Evolutionary conservation across 805 yeast genomes (phyloP), one percentile per base, ranked within the genome.

Genomic region (Dipodascopsis uninucleata): DNA sequence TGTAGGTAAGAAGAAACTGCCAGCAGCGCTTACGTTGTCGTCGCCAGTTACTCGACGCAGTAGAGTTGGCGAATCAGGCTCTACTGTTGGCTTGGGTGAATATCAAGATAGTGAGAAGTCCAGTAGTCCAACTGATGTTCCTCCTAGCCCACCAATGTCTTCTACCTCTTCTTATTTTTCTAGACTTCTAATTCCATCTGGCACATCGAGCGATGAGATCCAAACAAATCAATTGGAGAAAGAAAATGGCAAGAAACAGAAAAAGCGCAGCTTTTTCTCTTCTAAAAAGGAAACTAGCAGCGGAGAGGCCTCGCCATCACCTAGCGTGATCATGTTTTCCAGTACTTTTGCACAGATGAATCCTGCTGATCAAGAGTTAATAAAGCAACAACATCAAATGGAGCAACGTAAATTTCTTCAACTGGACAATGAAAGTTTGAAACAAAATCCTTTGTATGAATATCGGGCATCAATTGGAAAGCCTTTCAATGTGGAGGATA

Each of bases 211-310:
- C 14, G 14, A 39, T 18, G 17, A 28, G 17, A 28, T 39, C 18
- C 41, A n/a, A 23, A 65, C 60, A 10, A 25, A 41, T 5, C 28
- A 28, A 6, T 18, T 31, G n/a, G 52, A 38, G 9, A 68, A 65
- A 37, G 79, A 75, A n/a, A n/a, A n/a, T 22, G 54, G 58, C 2
- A 77, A 71, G 58, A 72, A 67, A 48, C 61, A 61, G 34, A 77
- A 75, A 58, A 80, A 77, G 69, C 68, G 81, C 60, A 76, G 79
- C 47, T 67, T 78, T 23, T 80, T 81, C 60, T 79, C 84, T 6
- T 78, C 80, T n/a, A 28, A 52, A 26, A 50, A 45, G 20, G 52
- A 50, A 12, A 31, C 24, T 12, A 8, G 5, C 4, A 20, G n/a
- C 12, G 16, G 12, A 2, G 14, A 14, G 20, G 20, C 28, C 17